Evolutionary conservation across 1,139 yeast genomes (phyloP).

Genomic region (Wickerhamomyces sp.): DNA sequence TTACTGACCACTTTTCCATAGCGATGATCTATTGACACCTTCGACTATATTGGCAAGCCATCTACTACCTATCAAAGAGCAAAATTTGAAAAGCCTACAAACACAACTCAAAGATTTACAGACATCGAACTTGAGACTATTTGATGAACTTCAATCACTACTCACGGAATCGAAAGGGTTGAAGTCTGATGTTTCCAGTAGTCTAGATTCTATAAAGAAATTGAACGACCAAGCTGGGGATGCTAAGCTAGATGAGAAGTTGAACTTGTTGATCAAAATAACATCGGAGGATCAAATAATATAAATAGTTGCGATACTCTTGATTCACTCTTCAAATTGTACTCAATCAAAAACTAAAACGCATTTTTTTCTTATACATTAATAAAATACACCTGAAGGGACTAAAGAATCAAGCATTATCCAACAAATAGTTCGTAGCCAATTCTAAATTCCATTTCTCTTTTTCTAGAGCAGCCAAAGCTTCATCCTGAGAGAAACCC

Average conservation of each 20-base stretch:
- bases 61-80: slow-evolving; percentile 26
- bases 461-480: slow-evolving; percentile 60
- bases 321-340: too few species aligned
- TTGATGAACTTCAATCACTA: slow-evolving; percentile 24
- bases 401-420: slow-evolving; percentile 43
- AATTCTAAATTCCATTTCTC: slow-evolving; percentile 74
- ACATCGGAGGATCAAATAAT: slow-evolving; percentile 6
- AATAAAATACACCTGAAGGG: too few species aligned
- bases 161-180: slow-evolving; percentile 21
- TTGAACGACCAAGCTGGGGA: slow-evolving; percentile 17
- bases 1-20: not conserved
- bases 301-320: too few species aligned
- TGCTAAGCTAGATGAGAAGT: slow-evolving; percentile 22
- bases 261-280: slow-evolving; percentile 14
- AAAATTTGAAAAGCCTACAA: slow-evolving; percentile 25
- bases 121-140: slow-evolving; percentile 22
- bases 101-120: slow-evolving; percentile 24
- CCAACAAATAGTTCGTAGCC: slow-evolving; percentile 80
- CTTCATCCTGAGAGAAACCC: slow-evolving; percentile 75
- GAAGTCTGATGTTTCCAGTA: slow-evolving; percentile 18
- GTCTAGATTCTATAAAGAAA: slow-evolving; percentile 23
- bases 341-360: not conserved
- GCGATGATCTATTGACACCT: slow-evolving; percentile 29
- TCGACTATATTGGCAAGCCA: slow-evolving; percentile 29
- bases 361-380: too few species aligned